phyloP scores from a whole-genome alignment of 371 early-diverging fungal genomes.

The Mucor irregularis region DNA sequence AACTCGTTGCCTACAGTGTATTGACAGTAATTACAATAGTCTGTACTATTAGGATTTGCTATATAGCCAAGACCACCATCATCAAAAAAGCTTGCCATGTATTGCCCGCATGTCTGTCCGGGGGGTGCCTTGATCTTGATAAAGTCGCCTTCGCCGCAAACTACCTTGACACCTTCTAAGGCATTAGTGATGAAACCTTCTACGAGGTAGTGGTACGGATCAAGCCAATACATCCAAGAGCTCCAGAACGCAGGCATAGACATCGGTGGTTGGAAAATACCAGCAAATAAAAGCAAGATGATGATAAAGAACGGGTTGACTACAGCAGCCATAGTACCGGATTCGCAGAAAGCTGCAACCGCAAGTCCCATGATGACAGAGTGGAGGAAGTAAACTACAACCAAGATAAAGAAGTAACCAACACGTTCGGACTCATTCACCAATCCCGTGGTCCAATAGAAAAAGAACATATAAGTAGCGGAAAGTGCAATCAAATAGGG shows the following conservation, averaged over 20 bases:
- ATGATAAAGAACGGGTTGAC: slow-evolving; percentile 64
- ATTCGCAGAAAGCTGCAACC: slow-evolving; percentile 62
- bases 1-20: slow-evolving; percentile 57
- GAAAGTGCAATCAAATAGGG: slow-evolving; percentile 57
- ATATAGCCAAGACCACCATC: slow-evolving; percentile 58
- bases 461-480: slow-evolving; percentile 57
- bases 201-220: slow-evolving; percentile 68
- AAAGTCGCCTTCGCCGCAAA: slow-evolving; percentile 49
- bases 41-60: slow-evolving; percentile 41
- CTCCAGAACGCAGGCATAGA: slow-evolving; percentile 71
- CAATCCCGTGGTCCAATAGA: slow-evolving; percentile 69
- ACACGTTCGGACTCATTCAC: slow-evolving; percentile 37
- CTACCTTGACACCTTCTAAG: slow-evolving; percentile 42
- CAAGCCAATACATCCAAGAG: slow-evolving; percentile 69
- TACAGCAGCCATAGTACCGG: slow-evolving; percentile 57
- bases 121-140: slow-evolving; percentile 50
- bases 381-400: slow-evolving; percentile 55
- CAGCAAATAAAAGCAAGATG: slow-evolving; percentile 60
- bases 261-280: slow-evolving; percentile 56
- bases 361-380: slow-evolving; percentile 62
- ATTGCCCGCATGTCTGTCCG: slow-evolving; percentile 58
- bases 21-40: slow-evolving; percentile 62
- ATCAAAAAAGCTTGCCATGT: slow-evolving; percentile 50
- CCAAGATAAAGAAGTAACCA: slow-evolving; percentile 56
- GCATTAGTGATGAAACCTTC: slow-evolving; percentile 70